Conservation (phyloP, 176 grass and related monocot species). For the Puccinellia tenuiflora region DNA sequence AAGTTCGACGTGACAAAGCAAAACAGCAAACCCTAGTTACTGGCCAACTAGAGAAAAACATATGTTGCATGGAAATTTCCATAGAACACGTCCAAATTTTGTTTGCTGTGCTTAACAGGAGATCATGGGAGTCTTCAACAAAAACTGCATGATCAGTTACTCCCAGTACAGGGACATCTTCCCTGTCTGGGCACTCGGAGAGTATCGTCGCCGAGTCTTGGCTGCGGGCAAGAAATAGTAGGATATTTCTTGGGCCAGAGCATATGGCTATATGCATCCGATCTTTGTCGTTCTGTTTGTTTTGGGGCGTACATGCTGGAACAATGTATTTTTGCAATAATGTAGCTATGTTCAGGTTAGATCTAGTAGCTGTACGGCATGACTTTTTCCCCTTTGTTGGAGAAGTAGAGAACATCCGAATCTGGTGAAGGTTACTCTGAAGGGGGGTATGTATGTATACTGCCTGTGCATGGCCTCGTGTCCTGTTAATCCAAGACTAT, state of each 20-base stretch:
- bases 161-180: conserved; percentile 69
- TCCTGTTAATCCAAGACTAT: conserved; percentile 10
- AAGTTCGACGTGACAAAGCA: not conserved
- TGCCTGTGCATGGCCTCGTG: conserved; percentile 43
- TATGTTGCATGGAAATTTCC: not conserved
- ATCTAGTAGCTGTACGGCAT: not conserved
- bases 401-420: not conserved
- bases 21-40: not conserved
- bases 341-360: not conserved
- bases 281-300: not conserved
- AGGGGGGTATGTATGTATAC: not conserved
- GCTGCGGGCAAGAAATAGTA: conserved; percentile 6
- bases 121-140: conserved; percentile 82
- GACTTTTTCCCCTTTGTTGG: not conserved
- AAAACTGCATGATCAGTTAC: conserved; percentile 81
- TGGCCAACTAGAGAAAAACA: not conserved
- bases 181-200: conserved; percentile 79
- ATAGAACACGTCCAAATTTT: too few relatives aligned
- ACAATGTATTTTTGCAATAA: conserved; percentile 5
- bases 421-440: not conserved
- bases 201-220: conserved; percentile 51
- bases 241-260: not conserved
- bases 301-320: not conserved
- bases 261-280: not conserved
- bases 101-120: conserved; percentile 31